phyloP scores from a whole-genome alignment of 345 rosid genomes.

The Eucalyptus caleyi region DNA sequence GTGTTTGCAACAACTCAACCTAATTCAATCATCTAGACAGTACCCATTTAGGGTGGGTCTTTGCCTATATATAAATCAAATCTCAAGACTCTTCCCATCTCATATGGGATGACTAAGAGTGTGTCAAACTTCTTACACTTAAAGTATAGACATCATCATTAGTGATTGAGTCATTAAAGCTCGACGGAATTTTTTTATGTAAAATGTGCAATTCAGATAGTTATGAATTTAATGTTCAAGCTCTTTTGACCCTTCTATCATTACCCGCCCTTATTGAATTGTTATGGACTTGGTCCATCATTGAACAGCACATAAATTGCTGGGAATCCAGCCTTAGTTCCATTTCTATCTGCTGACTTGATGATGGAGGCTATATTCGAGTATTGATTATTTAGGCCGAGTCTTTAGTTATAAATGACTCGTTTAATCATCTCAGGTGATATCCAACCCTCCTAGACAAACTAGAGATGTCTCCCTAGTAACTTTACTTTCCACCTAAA shows the following conservation, averaged over 20 bases:
- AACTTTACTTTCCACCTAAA: not conserved
- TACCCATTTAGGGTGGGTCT: not conserved
- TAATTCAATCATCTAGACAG: not conserved
- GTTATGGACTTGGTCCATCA: not conserved
- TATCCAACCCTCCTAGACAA: not conserved
- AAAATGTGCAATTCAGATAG: not conserved
- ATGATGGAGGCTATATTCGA: not conserved
- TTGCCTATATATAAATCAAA: not conserved
- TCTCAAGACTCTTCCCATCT: not conserved
- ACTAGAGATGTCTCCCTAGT: not conserved
- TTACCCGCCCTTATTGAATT: not conserved
- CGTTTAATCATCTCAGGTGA: not conserved
- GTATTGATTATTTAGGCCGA: not conserved
- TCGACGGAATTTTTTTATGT: not conserved
- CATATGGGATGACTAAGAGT: not conserved
- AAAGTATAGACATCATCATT: not conserved
- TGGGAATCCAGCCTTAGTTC: not conserved
- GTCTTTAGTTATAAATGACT: not conserved
- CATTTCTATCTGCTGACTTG: not conserved
- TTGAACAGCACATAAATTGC: not conserved
- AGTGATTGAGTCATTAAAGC: not conserved
- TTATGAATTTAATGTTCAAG: not conserved
- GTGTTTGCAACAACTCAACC: not conserved
- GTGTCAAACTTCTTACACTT: not conserved
- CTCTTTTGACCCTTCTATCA: not conserved